Evolutionary conservation across 805 yeast genomes (phyloP).

Genomic region (Ogataea paraovalis): DNA sequence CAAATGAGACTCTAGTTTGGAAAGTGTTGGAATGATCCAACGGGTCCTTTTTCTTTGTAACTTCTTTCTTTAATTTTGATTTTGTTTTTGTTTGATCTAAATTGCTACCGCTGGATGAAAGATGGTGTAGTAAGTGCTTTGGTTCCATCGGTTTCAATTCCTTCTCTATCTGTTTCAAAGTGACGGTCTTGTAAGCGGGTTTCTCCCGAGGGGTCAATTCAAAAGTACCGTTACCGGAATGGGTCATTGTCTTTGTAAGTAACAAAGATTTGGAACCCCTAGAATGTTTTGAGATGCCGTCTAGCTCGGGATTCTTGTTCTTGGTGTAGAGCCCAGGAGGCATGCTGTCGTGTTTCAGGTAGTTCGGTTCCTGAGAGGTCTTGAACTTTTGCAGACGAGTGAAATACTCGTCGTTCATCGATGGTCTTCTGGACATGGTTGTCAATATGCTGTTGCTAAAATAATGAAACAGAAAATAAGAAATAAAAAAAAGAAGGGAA

Average conservation of each 20-base stretch:
- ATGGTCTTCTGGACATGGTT: slow-evolving; percentile 1
- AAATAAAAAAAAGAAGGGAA: neutral
- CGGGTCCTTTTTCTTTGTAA: neutral
- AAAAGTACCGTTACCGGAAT: slow-evolving; percentile 19
- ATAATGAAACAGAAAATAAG: no score
- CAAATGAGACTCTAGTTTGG: slow-evolving; percentile 44
- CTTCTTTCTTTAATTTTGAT: neutral
- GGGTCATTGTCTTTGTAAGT: slow-evolving; percentile 21
- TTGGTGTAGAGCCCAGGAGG: neutral
- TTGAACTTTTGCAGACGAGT: neutral
- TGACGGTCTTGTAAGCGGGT: slow-evolving; percentile 25
- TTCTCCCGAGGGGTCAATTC: slow-evolving; percentile 2
- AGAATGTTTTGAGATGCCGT: no score
- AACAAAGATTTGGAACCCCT: neutral
- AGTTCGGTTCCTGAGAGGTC: neutral
- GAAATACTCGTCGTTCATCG: neutral
- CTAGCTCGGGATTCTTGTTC: neutral
- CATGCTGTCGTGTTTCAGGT: neutral
- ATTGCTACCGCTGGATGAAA: neutral
- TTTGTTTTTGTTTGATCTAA: neutral
- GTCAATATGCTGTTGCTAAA: no score
- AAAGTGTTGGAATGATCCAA: slow-evolving; percentile 12
- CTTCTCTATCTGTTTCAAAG: slow-evolving; percentile 14
- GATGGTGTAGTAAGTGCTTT: slow-evolving; percentile 7
- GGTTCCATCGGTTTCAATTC: slow-evolving; percentile 23